A percentile compares a stretch with the other conserved stretches of the same genome.
Conservation (phyloP, 179 eudicot genomes). For the Amaranthus tricolor region DNA sequence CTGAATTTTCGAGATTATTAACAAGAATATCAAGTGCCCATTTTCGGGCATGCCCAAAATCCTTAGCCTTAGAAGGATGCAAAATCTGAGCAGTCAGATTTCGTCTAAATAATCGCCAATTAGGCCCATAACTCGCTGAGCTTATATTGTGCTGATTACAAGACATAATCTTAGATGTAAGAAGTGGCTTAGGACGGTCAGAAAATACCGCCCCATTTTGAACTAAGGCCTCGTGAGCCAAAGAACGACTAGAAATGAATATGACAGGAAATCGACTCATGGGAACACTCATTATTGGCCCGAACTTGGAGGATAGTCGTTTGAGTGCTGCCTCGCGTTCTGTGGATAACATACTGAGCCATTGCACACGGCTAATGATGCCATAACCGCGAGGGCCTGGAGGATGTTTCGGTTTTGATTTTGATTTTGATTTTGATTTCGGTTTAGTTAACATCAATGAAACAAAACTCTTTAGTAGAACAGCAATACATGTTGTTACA, state of each 20-base stretch:
- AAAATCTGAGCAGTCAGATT: constrained; percentile 25
- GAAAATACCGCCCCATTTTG: constrained; percentile 27
- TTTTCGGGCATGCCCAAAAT: constrained; percentile 19
- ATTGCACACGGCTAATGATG: constrained; percentile 14
- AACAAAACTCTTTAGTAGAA: background rate
- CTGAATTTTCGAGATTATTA: constrained; percentile 3
- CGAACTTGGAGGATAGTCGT: constrained; percentile 13
- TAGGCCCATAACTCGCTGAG: constrained; percentile 27
- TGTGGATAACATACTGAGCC: constrained; percentile 14
- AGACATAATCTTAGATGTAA: constrained; percentile 13
- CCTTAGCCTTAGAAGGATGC: constrained; percentile 25
- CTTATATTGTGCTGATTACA: constrained; percentile 25
- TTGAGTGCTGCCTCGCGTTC: constrained; percentile 18
- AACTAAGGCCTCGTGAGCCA: constrained; percentile 26
- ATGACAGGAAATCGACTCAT: constrained; percentile 14
- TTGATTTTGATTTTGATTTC: background rate
- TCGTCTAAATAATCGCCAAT: constrained; percentile 22
- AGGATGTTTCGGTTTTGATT: constrained; percentile 8
- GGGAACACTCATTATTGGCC: constrained; percentile 22
- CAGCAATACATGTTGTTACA: constrained; percentile 18
- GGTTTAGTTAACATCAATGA: background rate
- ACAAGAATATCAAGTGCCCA: constrained; percentile 23
- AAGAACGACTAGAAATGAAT: constrained; percentile 19
- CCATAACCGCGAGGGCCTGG: constrained; percentile 23
- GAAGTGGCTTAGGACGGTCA: constrained; percentile 24